Conservation (phyloP, 345 rosid species). For the Eucalyptus marginata region DNA sequence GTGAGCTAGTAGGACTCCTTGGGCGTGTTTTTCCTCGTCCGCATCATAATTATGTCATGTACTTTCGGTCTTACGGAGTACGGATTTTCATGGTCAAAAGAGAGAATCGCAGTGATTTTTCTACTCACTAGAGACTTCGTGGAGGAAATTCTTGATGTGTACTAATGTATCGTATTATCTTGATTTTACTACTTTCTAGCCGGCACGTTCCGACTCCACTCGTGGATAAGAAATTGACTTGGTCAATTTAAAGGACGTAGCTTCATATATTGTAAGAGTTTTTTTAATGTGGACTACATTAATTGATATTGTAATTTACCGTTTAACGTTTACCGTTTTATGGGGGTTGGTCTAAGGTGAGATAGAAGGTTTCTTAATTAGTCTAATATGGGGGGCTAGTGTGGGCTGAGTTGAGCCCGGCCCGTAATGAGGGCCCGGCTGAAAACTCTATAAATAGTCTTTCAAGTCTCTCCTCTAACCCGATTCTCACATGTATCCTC, state of each 20-base stretch:
- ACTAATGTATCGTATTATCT: rapidly evolving
- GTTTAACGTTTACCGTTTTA: too few relatives aligned
- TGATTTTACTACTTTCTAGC: background rate
- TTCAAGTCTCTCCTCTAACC: too few relatives aligned
- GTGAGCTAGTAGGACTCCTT: background rate
- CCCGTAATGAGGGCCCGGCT: too few relatives aligned
- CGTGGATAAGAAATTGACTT: background rate
- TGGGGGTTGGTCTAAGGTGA: too few relatives aligned
- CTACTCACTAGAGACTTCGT: background rate
- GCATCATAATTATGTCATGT: background rate
- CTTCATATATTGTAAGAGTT: too few relatives aligned
- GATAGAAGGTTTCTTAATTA: too few relatives aligned
- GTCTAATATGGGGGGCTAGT: too few relatives aligned
- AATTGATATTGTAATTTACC: too few relatives aligned
- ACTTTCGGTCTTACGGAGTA: background rate
- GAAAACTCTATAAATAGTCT: too few relatives aligned
- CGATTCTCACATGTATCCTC: too few relatives aligned
- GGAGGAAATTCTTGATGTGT: background rate
- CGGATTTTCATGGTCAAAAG: background rate
- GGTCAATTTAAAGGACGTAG: background rate
- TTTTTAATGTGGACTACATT: too few relatives aligned
- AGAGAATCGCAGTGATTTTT: background rate
- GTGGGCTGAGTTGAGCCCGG: too few relatives aligned
- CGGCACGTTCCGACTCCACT: background rate
- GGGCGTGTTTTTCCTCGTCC: background rate